Evolutionary conservation across 139 green algal species (phyloP), one percentile per base, ranked within the genome.

Genomic region (Chlamydomonas urium): DNA sequence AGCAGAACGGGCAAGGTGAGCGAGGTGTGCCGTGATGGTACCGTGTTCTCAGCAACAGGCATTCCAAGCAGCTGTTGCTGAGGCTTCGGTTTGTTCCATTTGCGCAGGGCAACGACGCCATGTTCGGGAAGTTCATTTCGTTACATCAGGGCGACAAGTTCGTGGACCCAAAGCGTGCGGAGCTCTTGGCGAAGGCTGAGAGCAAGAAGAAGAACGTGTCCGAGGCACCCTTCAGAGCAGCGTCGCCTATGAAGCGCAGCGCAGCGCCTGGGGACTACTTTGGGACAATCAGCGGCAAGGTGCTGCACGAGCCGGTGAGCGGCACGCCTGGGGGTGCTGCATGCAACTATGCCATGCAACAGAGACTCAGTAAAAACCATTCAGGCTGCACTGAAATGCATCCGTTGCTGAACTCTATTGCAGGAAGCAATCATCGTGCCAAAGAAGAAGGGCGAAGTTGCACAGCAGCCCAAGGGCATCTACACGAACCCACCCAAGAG

Each of bases 401-500:
- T 56, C 21, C 45, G 21, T 56, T 26, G 45, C 45, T 56, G 17
- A 56, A 17, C 45, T 56, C 17, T 62, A 21, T 38, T 47, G 47
- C 72, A 83, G 73, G 38, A 26, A 5, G 69, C 38, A 31, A 47
- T 81, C 0, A 69, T 65, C 4, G 38, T 70, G 1, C 74, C 76
- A 29, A 81, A 77, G 66, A 84, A 78, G 31, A 86, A 83, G 45
- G 82, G 70, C 0, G 82, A 89, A 23, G 33, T 87, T 0, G 29
- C 58, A 31, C 35, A 29, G 36, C 47, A 76, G 35, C 82, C 86
- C 0, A 79, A 72, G 19, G 86, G 86, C 58, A 83, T 91, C 32
- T 82, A 86, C 47, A 92, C 87, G 21, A 72, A 32, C 1, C 84
- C 86, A 24, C 70, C 74, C 29, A 93, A 93, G 66, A 87, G 84